These are phyloP conservation scores for Globisporangium ultimum DNA, from an alignment of 352 stramenopile genomes.

Conservation along the genomic window DNA sequence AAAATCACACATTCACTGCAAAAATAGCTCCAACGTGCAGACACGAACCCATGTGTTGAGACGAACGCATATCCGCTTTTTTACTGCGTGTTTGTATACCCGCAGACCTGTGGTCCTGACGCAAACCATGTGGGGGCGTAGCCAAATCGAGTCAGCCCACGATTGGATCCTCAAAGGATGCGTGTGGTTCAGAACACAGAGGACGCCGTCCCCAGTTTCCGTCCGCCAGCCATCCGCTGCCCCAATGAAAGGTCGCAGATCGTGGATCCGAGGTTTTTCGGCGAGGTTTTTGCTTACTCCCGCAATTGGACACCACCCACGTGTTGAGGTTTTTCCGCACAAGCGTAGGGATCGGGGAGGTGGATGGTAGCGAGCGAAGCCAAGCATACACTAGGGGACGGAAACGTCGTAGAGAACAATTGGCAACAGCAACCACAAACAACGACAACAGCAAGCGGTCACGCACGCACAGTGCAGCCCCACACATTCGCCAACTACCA, in stretches of 20 bases:
- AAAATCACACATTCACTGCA: too few species aligned
- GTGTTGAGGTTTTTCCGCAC: slow-evolving; percentile 10
- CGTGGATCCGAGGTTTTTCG: slow-evolving; percentile 3
- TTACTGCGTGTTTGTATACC: too few species aligned
- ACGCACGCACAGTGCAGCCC: not conserved
- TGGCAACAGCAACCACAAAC: slow-evolving; percentile 1
- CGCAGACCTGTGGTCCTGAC: too few species aligned
- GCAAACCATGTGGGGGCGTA: too few species aligned
- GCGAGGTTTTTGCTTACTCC: slow-evolving; percentile 10
- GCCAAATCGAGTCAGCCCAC: slow-evolving; percentile 10
- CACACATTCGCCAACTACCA: not conserved
- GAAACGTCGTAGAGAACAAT: slow-evolving; percentile 6
- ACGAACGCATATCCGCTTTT: too few species aligned
- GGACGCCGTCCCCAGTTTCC: slow-evolving; percentile 8
- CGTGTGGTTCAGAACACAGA: slow-evolving; percentile 16
- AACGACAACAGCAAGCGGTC: not conserved
- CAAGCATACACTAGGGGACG: not conserved
- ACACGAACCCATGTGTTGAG: too few species aligned
- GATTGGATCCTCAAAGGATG: slow-evolving; percentile 21
- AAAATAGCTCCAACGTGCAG: too few species aligned
- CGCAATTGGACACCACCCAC: too few species aligned
- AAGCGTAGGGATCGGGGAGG: not conserved
- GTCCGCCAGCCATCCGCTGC: not conserved
- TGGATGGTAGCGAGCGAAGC: not conserved
- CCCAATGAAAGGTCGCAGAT: slow-evolving; percentile 1